phyloP scores from a whole-genome alignment of 2,329 filamentous ascomycete species.

The Berkeleyomyces basicola region DNA sequence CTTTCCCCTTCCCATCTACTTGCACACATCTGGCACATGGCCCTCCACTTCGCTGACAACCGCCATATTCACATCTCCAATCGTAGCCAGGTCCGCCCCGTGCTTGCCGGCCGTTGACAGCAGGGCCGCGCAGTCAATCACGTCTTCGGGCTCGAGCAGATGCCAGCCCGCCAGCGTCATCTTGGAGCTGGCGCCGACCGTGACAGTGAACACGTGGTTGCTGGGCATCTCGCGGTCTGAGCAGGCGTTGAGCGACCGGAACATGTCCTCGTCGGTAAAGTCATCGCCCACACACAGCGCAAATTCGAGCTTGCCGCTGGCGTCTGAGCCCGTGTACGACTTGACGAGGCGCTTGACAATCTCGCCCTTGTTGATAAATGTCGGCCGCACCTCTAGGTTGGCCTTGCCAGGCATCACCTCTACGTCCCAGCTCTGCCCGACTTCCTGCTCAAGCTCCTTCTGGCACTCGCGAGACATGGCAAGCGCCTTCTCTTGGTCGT shows the following conservation, averaged over 20 bases:
- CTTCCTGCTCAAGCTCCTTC: constrained; percentile 60
- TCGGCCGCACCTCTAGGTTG: constrained; percentile 90
- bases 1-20: background rate
- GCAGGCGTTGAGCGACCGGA: constrained; percentile 57
- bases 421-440: constrained; percentile 69
- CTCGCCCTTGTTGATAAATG: constrained; percentile 95
- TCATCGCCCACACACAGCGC: constrained; percentile 87
- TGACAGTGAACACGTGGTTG: constrained; percentile 73
- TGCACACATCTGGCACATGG: constrained; percentile 25
- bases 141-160: constrained; percentile 72
- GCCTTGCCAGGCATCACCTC: constrained; percentile 96
- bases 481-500: constrained; percentile 68
- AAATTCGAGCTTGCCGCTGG: constrained; percentile 51
- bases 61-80: constrained; percentile 39
- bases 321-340: constrained; percentile 43
- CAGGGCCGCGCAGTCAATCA: constrained; percentile 52
- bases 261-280: constrained; percentile 95
- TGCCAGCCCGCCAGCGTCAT: constrained; percentile 84
- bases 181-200: constrained; percentile 81
- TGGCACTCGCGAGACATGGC: constrained; percentile 71
- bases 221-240: constrained; percentile 34
- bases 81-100: constrained; percentile 23
- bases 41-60: constrained; percentile 38
- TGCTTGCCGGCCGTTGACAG: constrained; percentile 32
- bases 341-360: constrained; percentile 72